phyloP scores from a whole-genome alignment of 2,329 filamentous ascomycete species.

The Alternaria arbusti region DNA sequence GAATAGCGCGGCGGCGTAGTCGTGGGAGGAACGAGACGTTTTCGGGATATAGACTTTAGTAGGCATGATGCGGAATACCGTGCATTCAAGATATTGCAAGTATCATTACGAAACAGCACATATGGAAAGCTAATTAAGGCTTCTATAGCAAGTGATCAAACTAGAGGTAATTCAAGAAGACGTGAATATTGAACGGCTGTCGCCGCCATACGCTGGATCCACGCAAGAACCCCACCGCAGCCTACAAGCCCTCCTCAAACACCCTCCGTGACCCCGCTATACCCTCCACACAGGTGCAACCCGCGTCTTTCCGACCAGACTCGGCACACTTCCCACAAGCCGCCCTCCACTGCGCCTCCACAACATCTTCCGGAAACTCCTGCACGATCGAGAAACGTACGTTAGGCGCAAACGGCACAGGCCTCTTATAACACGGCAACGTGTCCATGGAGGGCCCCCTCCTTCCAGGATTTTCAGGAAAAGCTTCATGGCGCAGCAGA shows the following conservation, averaged over 20 bases:
- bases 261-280: neutral
- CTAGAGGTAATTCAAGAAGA: neutral
- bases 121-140: too few species aligned
- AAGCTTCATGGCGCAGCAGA: neutral
- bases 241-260: neutral
- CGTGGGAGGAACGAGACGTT: neutral
- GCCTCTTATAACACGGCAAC: neutral
- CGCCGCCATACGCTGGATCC: neutral
- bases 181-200: too few species aligned
- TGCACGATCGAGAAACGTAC: neutral
- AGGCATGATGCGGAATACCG: neutral
- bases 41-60: neutral
- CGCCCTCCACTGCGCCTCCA: neutral
- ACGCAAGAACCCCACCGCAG: neutral
- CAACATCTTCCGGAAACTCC: neutral
- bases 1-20: constrained; percentile 13
- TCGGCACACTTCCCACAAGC: neutral
- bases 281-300: neutral
- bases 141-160: neutral
- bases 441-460: too few species aligned
- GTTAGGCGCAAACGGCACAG: neutral
- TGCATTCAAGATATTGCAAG: too few species aligned
- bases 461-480: too few species aligned
- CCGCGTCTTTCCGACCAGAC: neutral
- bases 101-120: too few species aligned